These are phyloP conservation scores for Spergularia azorica DNA, from an alignment of 179 eudicot genomes.

Conservation along the genomic window DNA sequence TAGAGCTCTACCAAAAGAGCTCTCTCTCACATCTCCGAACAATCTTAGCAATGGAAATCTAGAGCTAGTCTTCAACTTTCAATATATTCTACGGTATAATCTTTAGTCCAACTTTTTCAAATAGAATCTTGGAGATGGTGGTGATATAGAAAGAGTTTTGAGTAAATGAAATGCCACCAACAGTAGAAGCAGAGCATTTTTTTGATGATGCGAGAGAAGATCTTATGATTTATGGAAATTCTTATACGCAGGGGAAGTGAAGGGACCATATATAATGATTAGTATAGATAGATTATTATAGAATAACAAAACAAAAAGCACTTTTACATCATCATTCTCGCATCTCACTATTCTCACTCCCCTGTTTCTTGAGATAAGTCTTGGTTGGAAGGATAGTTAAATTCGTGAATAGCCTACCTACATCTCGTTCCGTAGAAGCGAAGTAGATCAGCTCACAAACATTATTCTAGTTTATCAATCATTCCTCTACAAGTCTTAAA, in stretches of 20 bases:
- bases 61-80: neutral
- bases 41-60: neutral
- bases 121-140: neutral
- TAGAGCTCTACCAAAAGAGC: too few relatives aligned
- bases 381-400: neutral
- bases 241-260: neutral
- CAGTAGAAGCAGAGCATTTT: conserved; percentile 9
- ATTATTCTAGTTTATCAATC: too few relatives aligned
- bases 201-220: conserved; percentile 15
- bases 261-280: conserved; percentile 27
- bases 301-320: conserved; percentile 22
- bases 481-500: too few relatives aligned
- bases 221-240: conserved; percentile 6
- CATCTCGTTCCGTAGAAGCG: too few relatives aligned
- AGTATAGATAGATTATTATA: neutral
- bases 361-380: conserved; percentile 4
- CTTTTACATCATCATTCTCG: conserved; percentile 23
- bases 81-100: too few relatives aligned
- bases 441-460: too few relatives aligned
- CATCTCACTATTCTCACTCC: neutral
- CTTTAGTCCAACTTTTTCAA: neutral
- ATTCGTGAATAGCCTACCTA: too few relatives aligned
- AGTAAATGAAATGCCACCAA: neutral
- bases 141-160: conserved; percentile 1
- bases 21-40: too few relatives aligned